Conservation (phyloP, 106 monocot genomes). For the Dioscorea dumetorum region DNA sequence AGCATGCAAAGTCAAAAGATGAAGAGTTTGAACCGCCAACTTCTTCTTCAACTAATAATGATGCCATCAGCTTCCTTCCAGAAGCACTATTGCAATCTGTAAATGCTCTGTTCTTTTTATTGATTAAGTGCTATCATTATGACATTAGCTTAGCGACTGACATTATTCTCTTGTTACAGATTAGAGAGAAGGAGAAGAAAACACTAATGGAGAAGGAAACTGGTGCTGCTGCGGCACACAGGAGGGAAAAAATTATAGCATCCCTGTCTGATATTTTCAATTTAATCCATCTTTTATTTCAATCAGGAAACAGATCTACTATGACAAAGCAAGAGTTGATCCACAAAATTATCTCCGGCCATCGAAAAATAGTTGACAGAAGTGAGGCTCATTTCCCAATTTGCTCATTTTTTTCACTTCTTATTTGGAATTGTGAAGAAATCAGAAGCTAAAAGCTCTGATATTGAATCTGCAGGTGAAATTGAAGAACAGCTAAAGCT, state of each 20-base stretch:
- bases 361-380: slow-evolving; percentile 56
- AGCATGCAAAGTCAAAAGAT: slow-evolving; percentile 15
- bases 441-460: background rate
- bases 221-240: slow-evolving; percentile 28
- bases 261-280: slow-evolving; percentile 70
- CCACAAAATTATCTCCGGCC: slow-evolving; percentile 60
- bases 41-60: slow-evolving; percentile 19
- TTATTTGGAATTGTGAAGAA: background rate
- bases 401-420: background rate
- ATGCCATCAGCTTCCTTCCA: slow-evolving; percentile 61
- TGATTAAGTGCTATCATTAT: too few species aligned
- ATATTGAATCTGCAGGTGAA: slow-evolving; percentile 44
- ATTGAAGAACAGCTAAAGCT: slow-evolving; percentile 74
- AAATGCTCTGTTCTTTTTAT: slow-evolving; percentile 1
- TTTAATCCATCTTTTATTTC: slow-evolving; percentile 64
- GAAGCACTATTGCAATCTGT: slow-evolving; percentile 67
- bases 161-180: slow-evolving; percentile 20
- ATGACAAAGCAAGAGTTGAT: slow-evolving; percentile 83
- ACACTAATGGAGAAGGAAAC: slow-evolving; percentile 38
- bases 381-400: slow-evolving; percentile 24
- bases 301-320: slow-evolving; percentile 47
- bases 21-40: slow-evolving; percentile 8
- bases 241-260: slow-evolving; percentile 48
- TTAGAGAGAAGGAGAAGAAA: slow-evolving; percentile 69
- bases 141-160: background rate